Conservation (phyloP, 331 rosid species). For the Malus hybrid region DNA sequence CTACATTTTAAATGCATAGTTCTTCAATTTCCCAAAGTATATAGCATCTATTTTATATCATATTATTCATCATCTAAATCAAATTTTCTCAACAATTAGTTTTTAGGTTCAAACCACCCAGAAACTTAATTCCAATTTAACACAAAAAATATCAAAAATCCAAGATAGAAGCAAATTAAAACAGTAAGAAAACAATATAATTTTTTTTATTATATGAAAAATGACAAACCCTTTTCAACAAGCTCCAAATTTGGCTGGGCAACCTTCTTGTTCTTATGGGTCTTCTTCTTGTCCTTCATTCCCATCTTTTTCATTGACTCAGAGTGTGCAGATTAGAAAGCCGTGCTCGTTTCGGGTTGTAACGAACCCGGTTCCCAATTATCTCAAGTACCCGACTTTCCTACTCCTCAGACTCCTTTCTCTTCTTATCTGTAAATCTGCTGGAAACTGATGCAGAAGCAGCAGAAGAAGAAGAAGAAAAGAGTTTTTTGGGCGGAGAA, state of each 20-base stretch:
- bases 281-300: slow-evolving; percentile 18
- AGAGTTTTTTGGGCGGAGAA: not conserved
- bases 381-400: slow-evolving; percentile 1
- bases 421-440: not conserved
- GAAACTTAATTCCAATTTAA: not conserved
- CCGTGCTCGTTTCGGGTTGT: not conserved
- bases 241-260: not conserved
- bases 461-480: not conserved
- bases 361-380: not conserved
- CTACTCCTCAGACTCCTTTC: slow-evolving; percentile 5
- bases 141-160: not conserved
- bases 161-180: not conserved
- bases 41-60: not conserved
- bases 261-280: not conserved
- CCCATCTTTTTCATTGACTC: slow-evolving; percentile 3
- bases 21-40: not conserved
- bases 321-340: not conserved
- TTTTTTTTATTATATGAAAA: not conserved
- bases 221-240: slow-evolving; percentile 6
- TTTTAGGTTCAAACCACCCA: not conserved
- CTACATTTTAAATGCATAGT: not conserved
- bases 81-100: not conserved
- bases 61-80: not conserved
- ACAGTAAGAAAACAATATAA: not conserved
- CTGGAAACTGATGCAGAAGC: not conserved